Evolutionary conservation across 352 stramenopile species (phyloP), one percentile per base, ranked within the genome.

Genomic region (Globisporangium echinulatum): DNA sequence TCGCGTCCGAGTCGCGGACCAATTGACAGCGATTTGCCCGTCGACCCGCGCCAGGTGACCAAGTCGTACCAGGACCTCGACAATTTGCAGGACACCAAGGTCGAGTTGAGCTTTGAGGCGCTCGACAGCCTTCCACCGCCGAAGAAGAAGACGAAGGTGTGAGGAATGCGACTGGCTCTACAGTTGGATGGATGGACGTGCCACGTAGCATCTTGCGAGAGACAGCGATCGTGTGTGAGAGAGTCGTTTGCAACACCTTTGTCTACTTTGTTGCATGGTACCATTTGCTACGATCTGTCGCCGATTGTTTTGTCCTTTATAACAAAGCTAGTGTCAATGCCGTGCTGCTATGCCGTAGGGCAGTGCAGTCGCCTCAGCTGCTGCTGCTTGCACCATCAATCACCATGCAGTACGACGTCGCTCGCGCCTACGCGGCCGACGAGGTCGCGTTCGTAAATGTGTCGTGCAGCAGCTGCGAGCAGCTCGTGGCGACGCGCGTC

Each of bases 111-210:
- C 57, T 94, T 94, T 63, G 79, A 93, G 49, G 82, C 80, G 37
- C 69, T 94, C 19, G 79, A 88, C 49, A 90, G 72, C 43, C 70
- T 94, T 51, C 84, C 82, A 44, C 84, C 84, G 48, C 84, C 84
- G 15, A 94, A 94, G 71, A 94, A 94, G 74, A 89, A 90, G 75
- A 79, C 78, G 14, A 93, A 93, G 52, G 68, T 88, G 52, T 91
- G 36, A 44, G 25, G 25, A 33, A 33, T 33, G 25, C 25, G 25
- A 33, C 25, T 49, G 48, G 9, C 36, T 7, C 8, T 25, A 13
- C 52, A 50, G 40, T 25, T 46, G 7, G 7, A 46, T 3, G 25
- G 25, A 33, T 33, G 25, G 25, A 33, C 25, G 25, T 33, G 42
- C 9, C 42, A 15, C 42, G 8, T 44, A 13, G 42, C 14, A 10